Evolutionary conservation across 2,329 filamentous ascomycete species (phyloP).

Genomic region (Colletotrichum sp.): DNA sequence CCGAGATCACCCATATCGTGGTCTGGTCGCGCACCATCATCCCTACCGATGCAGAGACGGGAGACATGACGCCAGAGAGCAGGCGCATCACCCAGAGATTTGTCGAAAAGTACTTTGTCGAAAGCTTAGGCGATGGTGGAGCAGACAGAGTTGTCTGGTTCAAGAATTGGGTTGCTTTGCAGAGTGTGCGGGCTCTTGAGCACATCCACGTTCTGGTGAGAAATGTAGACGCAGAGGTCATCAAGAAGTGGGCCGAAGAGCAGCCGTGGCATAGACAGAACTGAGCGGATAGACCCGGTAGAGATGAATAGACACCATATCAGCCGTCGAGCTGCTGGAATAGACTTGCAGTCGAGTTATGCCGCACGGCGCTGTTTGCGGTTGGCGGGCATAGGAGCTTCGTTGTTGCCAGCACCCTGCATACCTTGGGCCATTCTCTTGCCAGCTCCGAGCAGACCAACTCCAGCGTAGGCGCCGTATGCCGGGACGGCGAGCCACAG

Average conservation of each 20-base stretch:
- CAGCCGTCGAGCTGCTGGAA: neutral
- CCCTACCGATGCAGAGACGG: constrained; percentile 71
- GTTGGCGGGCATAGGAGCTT: constrained; percentile 47
- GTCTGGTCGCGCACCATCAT: constrained; percentile 90
- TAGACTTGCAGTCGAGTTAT: constrained; percentile 28
- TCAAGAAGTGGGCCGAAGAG: constrained; percentile 60
- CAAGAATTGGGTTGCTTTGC: constrained; percentile 90
- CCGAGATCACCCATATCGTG: constrained; percentile 78
- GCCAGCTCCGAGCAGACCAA: constrained; percentile 58
- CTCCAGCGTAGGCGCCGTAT: constrained; percentile 60
- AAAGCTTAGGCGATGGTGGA: constrained; percentile 56
- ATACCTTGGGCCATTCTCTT: constrained; percentile 56
- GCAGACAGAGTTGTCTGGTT: constrained; percentile 76
- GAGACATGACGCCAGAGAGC: constrained; percentile 74
- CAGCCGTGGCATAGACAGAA: constrained; percentile 40
- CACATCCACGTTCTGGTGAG: constrained; percentile 83
- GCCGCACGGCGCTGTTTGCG: constrained; percentile 61
- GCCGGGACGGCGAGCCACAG: constrained; percentile 61
- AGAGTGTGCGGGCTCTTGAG: constrained; percentile 86
- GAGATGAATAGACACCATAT: neutral
- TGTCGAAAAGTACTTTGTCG: constrained; percentile 71
- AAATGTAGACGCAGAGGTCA: constrained; percentile 54
- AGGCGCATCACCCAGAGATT: constrained; percentile 70
- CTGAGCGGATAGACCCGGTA: neutral
- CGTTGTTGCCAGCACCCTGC: constrained; percentile 33